These are phyloP conservation scores for Phylloporus gajari DNA, from an alignment of 1,284 basidiomycete genomes.

Conservation along the genomic window DNA sequence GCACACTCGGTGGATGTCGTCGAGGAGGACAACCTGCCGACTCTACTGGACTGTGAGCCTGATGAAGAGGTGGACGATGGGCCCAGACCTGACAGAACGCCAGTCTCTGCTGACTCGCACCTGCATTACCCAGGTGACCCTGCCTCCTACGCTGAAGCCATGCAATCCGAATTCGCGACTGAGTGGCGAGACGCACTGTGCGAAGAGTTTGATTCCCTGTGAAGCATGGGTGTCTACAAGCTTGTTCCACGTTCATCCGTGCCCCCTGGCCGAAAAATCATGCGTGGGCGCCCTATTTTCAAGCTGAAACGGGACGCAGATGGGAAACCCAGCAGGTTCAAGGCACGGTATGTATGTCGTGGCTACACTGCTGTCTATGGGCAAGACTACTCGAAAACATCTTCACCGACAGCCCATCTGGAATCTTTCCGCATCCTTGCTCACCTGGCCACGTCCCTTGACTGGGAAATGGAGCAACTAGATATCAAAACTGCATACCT, in stretches of 20 bases:
- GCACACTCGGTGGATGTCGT: too few relatives aligned
- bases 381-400: constrained; percentile 10
- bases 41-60: too few relatives aligned
- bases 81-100: too few relatives aligned
- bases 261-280: background rate
- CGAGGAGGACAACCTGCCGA: too few relatives aligned
- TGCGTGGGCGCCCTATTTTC: constrained; percentile 9
- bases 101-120: too few relatives aligned
- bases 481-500: constrained; percentile 17
- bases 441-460: background rate
- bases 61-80: too few relatives aligned
- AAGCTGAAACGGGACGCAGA: background rate
- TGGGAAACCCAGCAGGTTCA: background rate
- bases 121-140: background rate
- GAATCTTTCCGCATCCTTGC: constrained; percentile 10
- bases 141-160: background rate
- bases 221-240: background rate
- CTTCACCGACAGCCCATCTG: background rate
- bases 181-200: background rate
- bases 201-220: background rate
- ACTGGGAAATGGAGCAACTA: constrained; percentile 22
- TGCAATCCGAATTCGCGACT: background rate
- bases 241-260: background rate
- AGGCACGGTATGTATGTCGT: constrained; percentile 2
- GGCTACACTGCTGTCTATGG: constrained; percentile 10